Conservation (phyloP, 257 asterid genomes). For the Buddleja alternifolia region DNA sequence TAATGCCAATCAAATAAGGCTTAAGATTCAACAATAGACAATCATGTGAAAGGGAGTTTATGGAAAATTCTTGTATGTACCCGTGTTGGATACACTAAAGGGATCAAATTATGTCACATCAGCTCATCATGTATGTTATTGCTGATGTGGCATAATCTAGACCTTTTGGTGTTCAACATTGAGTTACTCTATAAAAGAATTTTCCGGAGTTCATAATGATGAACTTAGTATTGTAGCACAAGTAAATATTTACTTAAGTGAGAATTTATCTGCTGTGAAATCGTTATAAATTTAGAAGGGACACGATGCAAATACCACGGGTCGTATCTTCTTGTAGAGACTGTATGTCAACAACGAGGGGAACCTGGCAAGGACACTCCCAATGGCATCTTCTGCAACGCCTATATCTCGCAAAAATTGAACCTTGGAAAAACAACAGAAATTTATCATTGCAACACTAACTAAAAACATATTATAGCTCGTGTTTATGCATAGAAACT, state of each 20-base stretch:
- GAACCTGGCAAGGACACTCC: slow-evolving; percentile 66
- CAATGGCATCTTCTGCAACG: slow-evolving; percentile 71
- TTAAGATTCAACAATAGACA: background rate
- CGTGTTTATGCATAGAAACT: background rate
- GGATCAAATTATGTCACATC: too few relatives aligned
- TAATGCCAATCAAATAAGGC: background rate
- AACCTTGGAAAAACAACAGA: slow-evolving; percentile 48
- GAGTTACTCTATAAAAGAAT: too few relatives aligned
- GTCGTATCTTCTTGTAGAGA: slow-evolving; percentile 91
- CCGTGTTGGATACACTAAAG: too few relatives aligned
- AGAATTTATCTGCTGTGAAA: background rate
- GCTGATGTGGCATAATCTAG: too few relatives aligned
- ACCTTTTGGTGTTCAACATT: too few relatives aligned
- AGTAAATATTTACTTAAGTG: background rate
- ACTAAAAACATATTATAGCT: background rate
- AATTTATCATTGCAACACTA: background rate
- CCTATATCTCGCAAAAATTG: slow-evolving; percentile 89
- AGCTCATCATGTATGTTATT: too few relatives aligned
- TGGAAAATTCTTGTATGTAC: too few relatives aligned
- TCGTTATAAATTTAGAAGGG: background rate
- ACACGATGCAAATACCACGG: slow-evolving; percentile 54
- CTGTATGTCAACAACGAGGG: slow-evolving; percentile 88
- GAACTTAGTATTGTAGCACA: background rate
- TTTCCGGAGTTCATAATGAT: background rate
- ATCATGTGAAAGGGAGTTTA: background rate